phyloP scores from a whole-genome alignment of 176 grass and related monocot genomes.

The Themeda triandra region DNA sequence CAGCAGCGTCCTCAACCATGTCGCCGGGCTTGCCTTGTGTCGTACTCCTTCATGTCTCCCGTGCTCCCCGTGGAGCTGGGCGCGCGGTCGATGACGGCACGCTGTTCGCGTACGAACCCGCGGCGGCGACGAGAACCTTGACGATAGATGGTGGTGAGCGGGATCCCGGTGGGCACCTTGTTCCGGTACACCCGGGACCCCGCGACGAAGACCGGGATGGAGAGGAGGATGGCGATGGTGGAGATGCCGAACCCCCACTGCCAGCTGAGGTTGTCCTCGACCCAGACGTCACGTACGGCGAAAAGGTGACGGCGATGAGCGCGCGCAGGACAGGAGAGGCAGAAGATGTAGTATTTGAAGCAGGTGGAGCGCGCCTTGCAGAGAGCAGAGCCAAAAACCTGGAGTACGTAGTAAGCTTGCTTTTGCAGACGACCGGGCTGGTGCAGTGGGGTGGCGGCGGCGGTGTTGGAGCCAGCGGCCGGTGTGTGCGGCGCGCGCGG shows the following conservation, averaged over 20 bases:
- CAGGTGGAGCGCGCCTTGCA: conserved; percentile 83
- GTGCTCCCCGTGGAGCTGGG: conserved; percentile 41
- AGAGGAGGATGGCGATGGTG: conserved; percentile 79
- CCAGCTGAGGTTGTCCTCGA: conserved; percentile 95
- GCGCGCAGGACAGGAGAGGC: conserved; percentile 69
- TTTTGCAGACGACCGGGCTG: no score
- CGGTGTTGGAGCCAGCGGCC: no score
- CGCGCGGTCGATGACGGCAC: conserved; percentile 63
- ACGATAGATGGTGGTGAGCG: conserved; percentile 72
- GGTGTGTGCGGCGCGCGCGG: no score
- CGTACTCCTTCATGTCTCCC: background rate
- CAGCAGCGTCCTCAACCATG: background rate
- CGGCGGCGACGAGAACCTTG: conserved; percentile 59
- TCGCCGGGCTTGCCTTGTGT: background rate
- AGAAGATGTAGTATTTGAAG: conserved; percentile 99
- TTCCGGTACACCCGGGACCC: conserved; percentile 60
- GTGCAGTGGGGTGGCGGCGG: no score
- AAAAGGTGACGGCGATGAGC: conserved; percentile 86
- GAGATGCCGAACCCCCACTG: conserved; percentile 88
- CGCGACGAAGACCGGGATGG: conserved; percentile 64
- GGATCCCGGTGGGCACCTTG: conserved; percentile 88
- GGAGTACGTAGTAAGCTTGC: no score
- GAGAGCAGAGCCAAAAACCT: no score
- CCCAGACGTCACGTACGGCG: conserved; percentile 91
- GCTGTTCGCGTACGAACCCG: conserved; percentile 19